Evolutionary conservation across 805 yeast species (phyloP), one percentile per base, ranked within the genome.

Genomic region (Starmerella etchellsii): DNA sequence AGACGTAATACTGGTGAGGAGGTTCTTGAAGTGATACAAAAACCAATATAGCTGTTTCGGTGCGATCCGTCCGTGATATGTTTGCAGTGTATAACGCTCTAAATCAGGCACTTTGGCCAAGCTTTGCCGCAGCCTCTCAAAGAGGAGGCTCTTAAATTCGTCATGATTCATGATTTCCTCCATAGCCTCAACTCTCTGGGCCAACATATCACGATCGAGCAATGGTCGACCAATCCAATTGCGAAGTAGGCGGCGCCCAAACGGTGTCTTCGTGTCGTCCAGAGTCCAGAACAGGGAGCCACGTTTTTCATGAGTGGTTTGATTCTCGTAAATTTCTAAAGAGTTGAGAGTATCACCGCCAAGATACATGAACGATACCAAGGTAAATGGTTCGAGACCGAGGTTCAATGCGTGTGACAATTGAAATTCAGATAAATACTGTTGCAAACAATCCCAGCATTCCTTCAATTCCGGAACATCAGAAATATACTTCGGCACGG

Each of bases 241-340:
- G 23, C 68, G 65, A 13, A 91, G 57, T 43, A 73, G 51, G 40
- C 95, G 60, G 34, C 66, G 69, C 0, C 98, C 98, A 58, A 78
- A 79, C 23, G 69, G 66, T 0, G 97, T 82, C 26, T 73, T 62
- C 0, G 97, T 82, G 49, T 80, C 85, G 55, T 88, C 81, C 44
- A 91, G 51, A 2, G 83, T 63, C 85, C 93, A 82, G 14, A 81
- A 56, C 13, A 88, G 61, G 0, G 95, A 74, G 0, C 96, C 97
- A 25, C 66, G 60, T 8, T 64, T 64, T 4, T 67, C 61, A 11
- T 62, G 56, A 46, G 75, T 75, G 0, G 91, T 74, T 3, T 68
- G 61, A 51, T 82, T 82, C 18, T 64, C 63, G 52, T 81, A 83
- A 1, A 91, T 70, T 53, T 91, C 96, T 18, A 91, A 61, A 32